Percentiles rank a stretch among this genome's conserved stretches.
phyloP scores from a whole-genome alignment of 495 filamentous ascomycete genomes.

The Jackrogersella multiformis region DNA sequence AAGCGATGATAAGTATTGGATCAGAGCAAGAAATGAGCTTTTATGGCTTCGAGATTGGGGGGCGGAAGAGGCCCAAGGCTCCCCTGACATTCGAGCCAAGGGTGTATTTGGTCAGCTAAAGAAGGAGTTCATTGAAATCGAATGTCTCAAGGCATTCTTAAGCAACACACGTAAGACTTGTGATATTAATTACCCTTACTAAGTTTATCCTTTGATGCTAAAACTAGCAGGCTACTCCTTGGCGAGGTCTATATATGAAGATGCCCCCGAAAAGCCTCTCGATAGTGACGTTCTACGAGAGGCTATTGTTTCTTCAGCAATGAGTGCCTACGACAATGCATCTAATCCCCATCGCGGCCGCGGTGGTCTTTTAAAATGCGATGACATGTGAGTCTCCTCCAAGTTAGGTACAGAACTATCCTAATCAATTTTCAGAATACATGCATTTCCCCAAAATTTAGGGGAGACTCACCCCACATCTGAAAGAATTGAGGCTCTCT shows the following conservation, averaged over 20 bases:
- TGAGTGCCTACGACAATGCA: conserved; percentile 85
- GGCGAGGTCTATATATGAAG: conserved; percentile 75
- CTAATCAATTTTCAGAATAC: conserved; percentile 60
- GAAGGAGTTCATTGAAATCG: conserved; percentile 70
- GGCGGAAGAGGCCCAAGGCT: conserved; percentile 50
- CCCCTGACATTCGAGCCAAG: conserved; percentile 47
- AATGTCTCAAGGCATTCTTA: conserved; percentile 78
- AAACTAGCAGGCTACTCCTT: conserved; percentile 68
- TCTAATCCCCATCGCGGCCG: conserved; percentile 86
- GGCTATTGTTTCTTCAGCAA: conserved; percentile 71
- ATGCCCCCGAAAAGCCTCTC: conserved; percentile 61
- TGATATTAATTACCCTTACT: background rate
- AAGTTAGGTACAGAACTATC: background rate
- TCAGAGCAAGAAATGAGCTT: conserved; percentile 68
- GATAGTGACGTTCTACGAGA: conserved; percentile 64
- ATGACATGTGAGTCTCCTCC: conserved; percentile 72
- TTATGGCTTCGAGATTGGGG: conserved; percentile 88
- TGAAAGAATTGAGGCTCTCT: conserved; percentile 70
- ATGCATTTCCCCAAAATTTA: conserved; percentile 74
- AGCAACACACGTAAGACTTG: conserved; percentile 68
- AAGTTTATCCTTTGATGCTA: conserved; percentile 14
- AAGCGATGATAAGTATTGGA: conserved; percentile 75
- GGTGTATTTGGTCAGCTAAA: conserved; percentile 79
- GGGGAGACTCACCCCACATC: conserved; percentile 60
- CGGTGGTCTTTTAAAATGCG: conserved; percentile 83